phyloP scores from a whole-genome alignment of 768 basidiomycete genomes.

The Infundibulicybe gibba region DNA sequence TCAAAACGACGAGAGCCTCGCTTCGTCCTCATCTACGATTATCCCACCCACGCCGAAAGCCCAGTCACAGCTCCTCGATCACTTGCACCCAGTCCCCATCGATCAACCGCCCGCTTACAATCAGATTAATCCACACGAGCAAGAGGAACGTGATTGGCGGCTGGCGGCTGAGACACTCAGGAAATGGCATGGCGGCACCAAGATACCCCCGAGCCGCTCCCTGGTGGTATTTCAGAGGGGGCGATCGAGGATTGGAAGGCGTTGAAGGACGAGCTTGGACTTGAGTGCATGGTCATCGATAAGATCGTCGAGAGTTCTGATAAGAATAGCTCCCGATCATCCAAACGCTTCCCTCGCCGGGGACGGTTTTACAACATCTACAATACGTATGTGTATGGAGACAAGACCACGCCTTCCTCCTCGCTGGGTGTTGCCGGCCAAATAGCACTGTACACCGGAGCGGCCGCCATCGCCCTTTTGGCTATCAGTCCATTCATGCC shows the following conservation, averaged over 20 bases:
- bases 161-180: slow-evolving; percentile 57
- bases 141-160: slow-evolving; percentile 45
- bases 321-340: slow-evolving; percentile 9
- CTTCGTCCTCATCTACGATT: slow-evolving; percentile 73
- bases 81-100: slow-evolving; percentile 9
- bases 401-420: slow-evolving; percentile 30
- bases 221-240: slow-evolving; percentile 63
- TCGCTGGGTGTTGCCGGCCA: slow-evolving; percentile 37
- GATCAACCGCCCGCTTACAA: slow-evolving; percentile 78
- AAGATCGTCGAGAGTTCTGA: slow-evolving; percentile 48
- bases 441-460: slow-evolving; percentile 55
- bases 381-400: slow-evolving; percentile 62
- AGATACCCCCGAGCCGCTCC: slow-evolving; percentile 37
- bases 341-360: slow-evolving; percentile 23
- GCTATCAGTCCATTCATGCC: slow-evolving; percentile 62
- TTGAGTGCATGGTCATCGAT: slow-evolving; percentile 76
- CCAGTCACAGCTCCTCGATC: slow-evolving; percentile 26
- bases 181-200: slow-evolving; percentile 68
- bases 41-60: slow-evolving; percentile 69
- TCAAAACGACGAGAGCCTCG: slow-evolving; percentile 52
- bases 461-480: slow-evolving; percentile 58
- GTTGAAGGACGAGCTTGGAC: slow-evolving; percentile 75
- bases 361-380: slow-evolving; percentile 83
- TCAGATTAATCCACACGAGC: slow-evolving; percentile 51
- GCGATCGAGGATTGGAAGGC: slow-evolving; percentile 74